Base-by-base conservation (phyloP, 345 rosid genomes). In the Salix suchowensis region DNA sequence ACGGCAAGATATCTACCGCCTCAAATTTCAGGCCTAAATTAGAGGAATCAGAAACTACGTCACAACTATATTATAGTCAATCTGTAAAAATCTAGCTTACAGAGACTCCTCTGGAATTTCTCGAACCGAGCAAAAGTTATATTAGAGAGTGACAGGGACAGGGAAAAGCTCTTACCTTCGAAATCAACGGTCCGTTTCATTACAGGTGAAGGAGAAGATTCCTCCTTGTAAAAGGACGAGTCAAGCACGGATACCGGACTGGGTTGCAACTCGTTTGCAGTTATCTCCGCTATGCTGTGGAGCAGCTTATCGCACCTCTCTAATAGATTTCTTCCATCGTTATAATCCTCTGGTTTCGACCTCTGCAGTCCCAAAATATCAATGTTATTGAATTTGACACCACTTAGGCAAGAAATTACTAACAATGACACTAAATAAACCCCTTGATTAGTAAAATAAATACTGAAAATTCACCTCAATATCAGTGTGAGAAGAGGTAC, bases 191-290 rank as follows among this genome's bases (percentile, higher is more conserved):
- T 85, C 68, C 97, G 94, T 87, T 92, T 93, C 94, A 88, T 88
- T 39, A 91, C 83, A 0, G 96, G 96, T 7, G 98, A 92, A 4
- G 94, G 97, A 65, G 91, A 91, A 68, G 88, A 88, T 71, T 92
- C 97, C 67, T 93, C 98, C 80, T 87, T 87, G 92, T 90, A 96
- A 67, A 91, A 82, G 19, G 93, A 91, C 23, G 92, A 82, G 77
- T 96, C 97, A 24, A 96, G 94, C 74, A 96, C 99, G 1, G 99
- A 96, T 7, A 93, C 95, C 0, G 99, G 99, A 83, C 98, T 93
- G 72, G 98, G 98, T 80, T 92, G 99, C 79, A 87, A 84, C 85
- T 92, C 92, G 54, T 80, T 75, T 39, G 86, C 78, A 5, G 94
- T 88, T 85, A 93, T 91, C 87, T 93, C 98, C 2, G 98, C 98